A percentile compares a stretch with the other conserved stretches of the same genome.
phyloP scores from a whole-genome alignment of 2,329 filamentous ascomycete genomes.

The Chaetomium globosum region DNA sequence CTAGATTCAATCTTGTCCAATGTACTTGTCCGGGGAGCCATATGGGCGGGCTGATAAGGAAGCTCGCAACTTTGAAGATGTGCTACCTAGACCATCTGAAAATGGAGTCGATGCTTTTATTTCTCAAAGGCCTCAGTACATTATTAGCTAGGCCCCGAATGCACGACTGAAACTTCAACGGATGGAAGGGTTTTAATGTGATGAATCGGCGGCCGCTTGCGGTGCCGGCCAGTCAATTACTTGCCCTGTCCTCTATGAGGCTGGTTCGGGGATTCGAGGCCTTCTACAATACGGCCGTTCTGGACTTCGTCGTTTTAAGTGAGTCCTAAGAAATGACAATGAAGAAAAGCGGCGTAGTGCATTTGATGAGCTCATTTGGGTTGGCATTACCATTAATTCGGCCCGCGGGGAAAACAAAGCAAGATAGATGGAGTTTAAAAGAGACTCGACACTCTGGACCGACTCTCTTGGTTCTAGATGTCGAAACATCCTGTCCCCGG shows the following conservation, averaged over 20 bases:
- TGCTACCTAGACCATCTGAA: too few species aligned
- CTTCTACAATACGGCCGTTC: background rate
- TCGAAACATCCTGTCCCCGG: background rate
- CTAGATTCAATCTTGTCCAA: too few species aligned
- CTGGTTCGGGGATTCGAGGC: background rate
- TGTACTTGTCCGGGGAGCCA: background rate
- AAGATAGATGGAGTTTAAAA: background rate
- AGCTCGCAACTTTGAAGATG: background rate
- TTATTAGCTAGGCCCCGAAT: background rate
- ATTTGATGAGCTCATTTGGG: constrained; percentile 3
- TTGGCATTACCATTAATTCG: background rate
- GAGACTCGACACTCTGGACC: background rate
- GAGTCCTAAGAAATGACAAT: constrained; percentile 7
- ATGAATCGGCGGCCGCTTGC: background rate
- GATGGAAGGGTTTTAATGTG: background rate
- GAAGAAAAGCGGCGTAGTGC: background rate
- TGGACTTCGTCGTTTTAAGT: background rate
- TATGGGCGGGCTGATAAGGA: background rate
- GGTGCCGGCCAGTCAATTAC: too few species aligned
- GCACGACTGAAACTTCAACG: background rate
- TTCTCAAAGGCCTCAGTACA: background rate
- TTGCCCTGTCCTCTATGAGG: too few species aligned
- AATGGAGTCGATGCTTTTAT: too few species aligned
- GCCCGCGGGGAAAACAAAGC: constrained; percentile 9
- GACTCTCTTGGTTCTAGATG: background rate